phyloP scores from a whole-genome alignment of 495 filamentous ascomycete genomes.

The Neurospora sp. region DNA sequence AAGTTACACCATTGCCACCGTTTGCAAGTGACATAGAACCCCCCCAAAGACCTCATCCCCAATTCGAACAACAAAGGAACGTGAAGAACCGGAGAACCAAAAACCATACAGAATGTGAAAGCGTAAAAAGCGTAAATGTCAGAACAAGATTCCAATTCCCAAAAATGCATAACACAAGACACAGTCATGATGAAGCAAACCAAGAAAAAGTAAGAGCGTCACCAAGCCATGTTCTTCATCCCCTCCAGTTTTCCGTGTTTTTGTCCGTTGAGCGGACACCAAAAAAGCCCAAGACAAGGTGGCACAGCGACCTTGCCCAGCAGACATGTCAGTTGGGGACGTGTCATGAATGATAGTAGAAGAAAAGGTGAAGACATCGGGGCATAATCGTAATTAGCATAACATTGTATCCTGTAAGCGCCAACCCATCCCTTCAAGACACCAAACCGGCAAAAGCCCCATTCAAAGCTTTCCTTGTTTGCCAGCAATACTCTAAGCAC shows the following conservation, averaged over 20 bases:
- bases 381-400: conserved; percentile 31
- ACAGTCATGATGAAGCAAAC: background rate
- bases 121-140: background rate
- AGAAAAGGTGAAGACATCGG: conserved; percentile 10
- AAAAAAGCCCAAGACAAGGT: background rate
- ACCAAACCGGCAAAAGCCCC: background rate
- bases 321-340: background rate
- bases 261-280: background rate
- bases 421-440: background rate
- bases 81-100: background rate
- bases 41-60: background rate
- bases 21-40: background rate
- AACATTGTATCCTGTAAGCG: conserved; percentile 11
- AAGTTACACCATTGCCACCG: background rate
- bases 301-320: background rate
- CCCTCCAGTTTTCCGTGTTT: background rate
- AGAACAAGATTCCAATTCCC: background rate
- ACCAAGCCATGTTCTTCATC: background rate
- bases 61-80: background rate
- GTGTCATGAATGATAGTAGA: conserved; percentile 3
- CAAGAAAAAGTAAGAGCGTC: background rate
- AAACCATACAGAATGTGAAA: background rate
- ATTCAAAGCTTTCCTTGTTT: background rate
- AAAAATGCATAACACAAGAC: background rate
- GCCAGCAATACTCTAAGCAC: conserved; percentile 5